Evolutionary conservation across 129 eudicot genomes (phyloP).

Genomic region (Centrapalus pauciflorus): DNA sequence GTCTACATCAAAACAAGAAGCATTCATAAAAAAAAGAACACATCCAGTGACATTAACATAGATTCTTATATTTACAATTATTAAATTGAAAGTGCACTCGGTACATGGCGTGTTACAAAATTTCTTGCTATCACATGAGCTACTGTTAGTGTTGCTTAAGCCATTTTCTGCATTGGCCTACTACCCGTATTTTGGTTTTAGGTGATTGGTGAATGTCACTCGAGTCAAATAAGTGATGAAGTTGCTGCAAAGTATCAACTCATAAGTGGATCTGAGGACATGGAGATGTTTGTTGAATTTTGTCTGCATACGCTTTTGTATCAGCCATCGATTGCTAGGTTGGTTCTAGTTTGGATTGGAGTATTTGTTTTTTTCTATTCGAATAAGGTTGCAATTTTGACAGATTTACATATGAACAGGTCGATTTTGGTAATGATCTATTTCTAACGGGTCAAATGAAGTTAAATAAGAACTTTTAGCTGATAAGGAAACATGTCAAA

Average conservation of each 20-base stretch:
- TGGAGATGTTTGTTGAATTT: conserved; percentile 75
- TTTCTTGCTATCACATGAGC: conserved; percentile 1
- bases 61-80: background rate
- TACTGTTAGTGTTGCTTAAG: background rate
- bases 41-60: background rate
- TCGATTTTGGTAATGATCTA: too few species aligned
- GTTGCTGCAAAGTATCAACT: conserved; percentile 58
- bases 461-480: too few species aligned
- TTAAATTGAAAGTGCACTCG: background rate
- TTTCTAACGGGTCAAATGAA: too few species aligned
- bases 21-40: background rate
- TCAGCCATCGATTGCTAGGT: conserved; percentile 77
- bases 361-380: background rate
- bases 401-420: too few species aligned
- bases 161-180: background rate
- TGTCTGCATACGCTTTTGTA: conserved; percentile 76
- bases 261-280: conserved; percentile 53
- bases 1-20: background rate
- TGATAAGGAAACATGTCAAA: too few species aligned
- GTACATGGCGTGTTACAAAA: background rate
- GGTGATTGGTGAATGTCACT: conserved; percentile 91
- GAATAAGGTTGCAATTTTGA: too few species aligned
- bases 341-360: conserved; percentile 17
- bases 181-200: conserved; percentile 26
- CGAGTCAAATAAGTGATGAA: conserved; percentile 50